Base-by-base conservation (phyloP, 768 basidiomycete species). In the Lentinula edodes region DNA sequence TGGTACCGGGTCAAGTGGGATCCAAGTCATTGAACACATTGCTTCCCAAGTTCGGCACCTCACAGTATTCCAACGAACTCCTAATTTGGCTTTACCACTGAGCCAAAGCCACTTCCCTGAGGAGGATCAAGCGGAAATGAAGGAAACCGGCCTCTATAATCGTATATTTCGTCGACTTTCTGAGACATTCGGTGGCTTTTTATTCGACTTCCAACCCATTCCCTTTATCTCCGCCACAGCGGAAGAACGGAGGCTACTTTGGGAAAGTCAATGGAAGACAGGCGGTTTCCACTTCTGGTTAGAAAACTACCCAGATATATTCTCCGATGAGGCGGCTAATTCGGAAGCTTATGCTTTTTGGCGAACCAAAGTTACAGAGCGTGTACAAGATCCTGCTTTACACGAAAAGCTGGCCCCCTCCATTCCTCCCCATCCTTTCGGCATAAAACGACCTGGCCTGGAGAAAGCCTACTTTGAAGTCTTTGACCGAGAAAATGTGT, bases 11-110 rank as follows among this genome's bases (percentile, higher is more conserved):
- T 66, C 69, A 2, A 69, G 65, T 32, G 70, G 70, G 20, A 67
- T 72, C 9, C 70, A 72, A 28, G 38, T 60, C 2, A 64, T 70
- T n/a, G 67, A 70, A 45, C 68, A 66, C 45, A 54, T 61, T 6
- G 69, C 65, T 9, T 64, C 64, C 4, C 20, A 64, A 13, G 67
- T 64, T 7, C 35, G 56, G 2, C 64, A 70, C 46, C 66, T 72
- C 41, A 69, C 69, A 8, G 69, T 71, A n/a, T 72, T 69, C 65
- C 71, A 71, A 60, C 70, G 71, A 7, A 69, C 69, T 6, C 67
- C 69, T 0, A 68, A 68, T n/a, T 53, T 69, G 16, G 66, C 69
- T 1, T 23, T 71, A 20, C 67, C 69, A 0, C 65, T 71, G 69
- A 23, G 35, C 5, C 66, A 70, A 50, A 50, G 53, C 15, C 55